Evolutionary conservation across 2,329 filamentous ascomycete genomes (phyloP), one percentile per base, ranked within the genome.

Genomic region (Diaporthe vaccinii): DNA sequence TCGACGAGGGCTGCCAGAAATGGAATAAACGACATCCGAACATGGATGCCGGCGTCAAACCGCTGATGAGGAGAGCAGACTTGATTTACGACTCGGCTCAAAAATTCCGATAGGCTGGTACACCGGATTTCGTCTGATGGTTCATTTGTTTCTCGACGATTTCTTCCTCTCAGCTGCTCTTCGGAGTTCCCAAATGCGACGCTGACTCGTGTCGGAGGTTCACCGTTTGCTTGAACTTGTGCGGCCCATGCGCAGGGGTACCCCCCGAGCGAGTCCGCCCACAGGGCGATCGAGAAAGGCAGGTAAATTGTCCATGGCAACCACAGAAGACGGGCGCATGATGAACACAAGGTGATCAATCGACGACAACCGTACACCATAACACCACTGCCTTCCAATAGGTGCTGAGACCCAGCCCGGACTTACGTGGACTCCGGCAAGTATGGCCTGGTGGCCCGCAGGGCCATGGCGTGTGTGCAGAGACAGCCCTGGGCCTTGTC

Each of bases 181-280:
- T 58, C 44, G 65, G 72, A 71, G 55, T 62, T 62, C n/a, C 46
- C 62, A 70, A 69, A 62, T 74, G 71, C 55, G 53, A 74, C 55
- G 65, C 72, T 76, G 74, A 76, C 72, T 76, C 71, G 74, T 74
- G 67, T 70, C 53, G 36, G 46, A 28, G 65, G n/a, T 58, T 65
- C 67, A 73, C 74, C 62, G 65, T 76, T 62, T 62, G 71, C 53
- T 73, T 76, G 62, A 59, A 41, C 31, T 70, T 55, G 57, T 68
- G 39, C 58, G 20, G 71, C 65, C 71, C 67, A 57, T 49, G 65
- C 46, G 65, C 72, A 67, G 39, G 57, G 72, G 57, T 76, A 39
- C 31, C 25, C 71, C 46, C 39, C 55, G 41, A 65, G 28, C 49
- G 25, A 28, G 41, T 22, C 28, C 46, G 53, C 34, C 46, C 34